Evolutionary conservation across 2,329 filamentous ascomycete genomes (phyloP).

Genomic region (Fusarium multiceps): DNA sequence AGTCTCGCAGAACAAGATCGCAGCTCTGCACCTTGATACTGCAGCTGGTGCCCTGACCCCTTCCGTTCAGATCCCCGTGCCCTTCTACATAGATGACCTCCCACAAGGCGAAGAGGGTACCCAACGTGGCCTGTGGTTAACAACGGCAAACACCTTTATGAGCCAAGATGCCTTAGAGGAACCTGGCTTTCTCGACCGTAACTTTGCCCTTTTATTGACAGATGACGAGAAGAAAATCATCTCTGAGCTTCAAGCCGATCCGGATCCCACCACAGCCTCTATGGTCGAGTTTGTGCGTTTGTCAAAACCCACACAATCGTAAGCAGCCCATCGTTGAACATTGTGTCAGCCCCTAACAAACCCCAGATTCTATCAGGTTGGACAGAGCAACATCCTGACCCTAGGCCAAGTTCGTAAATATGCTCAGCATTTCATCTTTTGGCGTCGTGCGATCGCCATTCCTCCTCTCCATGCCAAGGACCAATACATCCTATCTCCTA

Average conservation of each 20-base stretch:
- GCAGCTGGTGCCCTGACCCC: slow-evolving; percentile 67
- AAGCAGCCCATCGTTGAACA: slow-evolving; percentile 43
- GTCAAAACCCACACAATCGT: slow-evolving; percentile 75
- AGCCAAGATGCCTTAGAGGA: slow-evolving; percentile 76
- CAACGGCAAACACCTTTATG: slow-evolving; percentile 81
- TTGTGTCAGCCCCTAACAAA: not conserved
- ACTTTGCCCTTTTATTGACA: slow-evolving; percentile 87
- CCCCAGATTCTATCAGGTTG: slow-evolving; percentile 73
- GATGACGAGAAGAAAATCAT: slow-evolving; percentile 81
- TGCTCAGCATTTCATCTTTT: slow-evolving; percentile 93
- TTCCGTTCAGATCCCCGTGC: slow-evolving; percentile 72
- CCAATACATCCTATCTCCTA: slow-evolving; percentile 90
- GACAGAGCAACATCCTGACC: slow-evolving; percentile 76
- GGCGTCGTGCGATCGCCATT: slow-evolving; percentile 91
- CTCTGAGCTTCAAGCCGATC: slow-evolving; percentile 79
- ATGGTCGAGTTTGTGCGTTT: slow-evolving; percentile 86
- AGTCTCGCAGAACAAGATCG: slow-evolving; percentile 86
- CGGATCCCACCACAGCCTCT: slow-evolving; percentile 78
- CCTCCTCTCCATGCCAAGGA: slow-evolving; percentile 90
- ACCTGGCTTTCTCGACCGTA: slow-evolving; percentile 78
- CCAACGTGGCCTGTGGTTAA: slow-evolving; percentile 84
- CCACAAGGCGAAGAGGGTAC: slow-evolving; percentile 75
- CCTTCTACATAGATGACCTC: slow-evolving; percentile 78
- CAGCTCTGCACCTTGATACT: slow-evolving; percentile 80
- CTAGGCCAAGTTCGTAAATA: slow-evolving; percentile 86